phyloP scores from a whole-genome alignment of 2,329 filamentous ascomycete genomes.

The Zymoseptoria crescenta region DNA sequence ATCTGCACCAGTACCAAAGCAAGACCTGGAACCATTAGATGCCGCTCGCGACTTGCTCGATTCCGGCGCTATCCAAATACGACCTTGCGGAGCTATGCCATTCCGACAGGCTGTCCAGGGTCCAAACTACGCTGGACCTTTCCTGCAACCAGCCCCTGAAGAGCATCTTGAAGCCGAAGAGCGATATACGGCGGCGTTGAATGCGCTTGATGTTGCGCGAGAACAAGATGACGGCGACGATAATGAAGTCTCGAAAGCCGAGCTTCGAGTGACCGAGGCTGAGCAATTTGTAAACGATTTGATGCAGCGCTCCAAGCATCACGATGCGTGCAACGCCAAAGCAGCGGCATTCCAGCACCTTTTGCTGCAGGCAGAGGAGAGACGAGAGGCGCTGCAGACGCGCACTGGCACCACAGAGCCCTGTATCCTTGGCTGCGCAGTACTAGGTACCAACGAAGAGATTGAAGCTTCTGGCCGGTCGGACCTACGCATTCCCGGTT shows the following conservation, averaged over 20 bases:
- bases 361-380: slow-evolving; percentile 21
- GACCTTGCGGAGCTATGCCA: slow-evolving; percentile 36
- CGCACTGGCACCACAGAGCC: background rate
- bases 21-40: slow-evolving; percentile 4
- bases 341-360: slow-evolving; percentile 27
- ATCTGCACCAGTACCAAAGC: slow-evolving; percentile 7
- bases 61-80: slow-evolving; percentile 28
- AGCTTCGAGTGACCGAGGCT: slow-evolving; percentile 5
- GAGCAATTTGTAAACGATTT: slow-evolving; percentile 9
- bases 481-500: slow-evolving; percentile 35
- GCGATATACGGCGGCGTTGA: slow-evolving; percentile 18
- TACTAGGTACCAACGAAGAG: slow-evolving; percentile 26
- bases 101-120: slow-evolving; percentile 41
- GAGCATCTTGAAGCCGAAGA: slow-evolving; percentile 23
- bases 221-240: background rate
- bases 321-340: slow-evolving; percentile 2
- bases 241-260: background rate
- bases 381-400: slow-evolving; percentile 15
- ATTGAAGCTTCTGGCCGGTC: slow-evolving; percentile 34
- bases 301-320: slow-evolving; percentile 6
- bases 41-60: slow-evolving; percentile 26
- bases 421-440: slow-evolving; percentile 27
- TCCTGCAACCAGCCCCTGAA: slow-evolving; percentile 12
- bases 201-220: slow-evolving; percentile 4
- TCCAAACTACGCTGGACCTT: slow-evolving; percentile 35